A percentile compares a stretch with the other conserved stretches of the same genome.
Conservation (phyloP, 2,329 filamentous ascomycete species). For the Claviceps sp. region DNA sequence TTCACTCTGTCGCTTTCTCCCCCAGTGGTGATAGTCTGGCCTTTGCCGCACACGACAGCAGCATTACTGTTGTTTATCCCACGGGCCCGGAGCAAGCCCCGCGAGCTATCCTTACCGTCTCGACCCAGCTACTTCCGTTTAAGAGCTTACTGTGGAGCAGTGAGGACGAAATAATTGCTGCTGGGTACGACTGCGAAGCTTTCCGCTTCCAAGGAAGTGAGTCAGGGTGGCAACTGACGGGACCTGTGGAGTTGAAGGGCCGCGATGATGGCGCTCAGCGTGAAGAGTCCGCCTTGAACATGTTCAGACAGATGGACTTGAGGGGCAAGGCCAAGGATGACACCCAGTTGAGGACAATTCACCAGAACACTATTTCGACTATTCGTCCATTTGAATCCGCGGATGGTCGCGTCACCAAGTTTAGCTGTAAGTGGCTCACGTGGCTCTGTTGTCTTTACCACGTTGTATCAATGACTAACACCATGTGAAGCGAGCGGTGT, state of each 20-base stretch:
- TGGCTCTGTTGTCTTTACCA: background rate
- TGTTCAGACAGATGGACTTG: slow-evolving; percentile 98
- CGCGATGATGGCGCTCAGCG: slow-evolving; percentile 47
- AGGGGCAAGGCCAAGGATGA: slow-evolving; percentile 88
- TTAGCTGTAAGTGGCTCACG: slow-evolving; percentile 61
- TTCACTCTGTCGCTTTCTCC: slow-evolving; percentile 86
- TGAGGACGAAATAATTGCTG: slow-evolving; percentile 87
- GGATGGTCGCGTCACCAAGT: slow-evolving; percentile 55
- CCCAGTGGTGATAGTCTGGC: slow-evolving; percentile 87
- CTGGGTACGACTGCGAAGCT: slow-evolving; percentile 80
- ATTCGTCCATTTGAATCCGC: slow-evolving; percentile 61
- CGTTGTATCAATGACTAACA: slow-evolving; percentile 14
- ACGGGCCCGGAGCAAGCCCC: slow-evolving; percentile 83
- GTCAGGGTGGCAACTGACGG: slow-evolving; percentile 70
- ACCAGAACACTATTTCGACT: slow-evolving; percentile 91
- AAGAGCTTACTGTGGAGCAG: slow-evolving; percentile 85
- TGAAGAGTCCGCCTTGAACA: slow-evolving; percentile 90
- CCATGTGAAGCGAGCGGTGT: slow-evolving; percentile 55
- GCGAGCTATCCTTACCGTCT: slow-evolving; percentile 76
- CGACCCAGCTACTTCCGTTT: slow-evolving; percentile 82
- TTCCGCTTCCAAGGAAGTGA: slow-evolving; percentile 75
- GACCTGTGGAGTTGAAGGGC: slow-evolving; percentile 65
- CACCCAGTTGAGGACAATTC: slow-evolving; percentile 85
- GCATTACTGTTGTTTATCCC: slow-evolving; percentile 91
- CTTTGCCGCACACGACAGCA: slow-evolving; percentile 91